phyloP scores from a whole-genome alignment of 169 alveolate species.

The Plasmodium malariae region DNA sequence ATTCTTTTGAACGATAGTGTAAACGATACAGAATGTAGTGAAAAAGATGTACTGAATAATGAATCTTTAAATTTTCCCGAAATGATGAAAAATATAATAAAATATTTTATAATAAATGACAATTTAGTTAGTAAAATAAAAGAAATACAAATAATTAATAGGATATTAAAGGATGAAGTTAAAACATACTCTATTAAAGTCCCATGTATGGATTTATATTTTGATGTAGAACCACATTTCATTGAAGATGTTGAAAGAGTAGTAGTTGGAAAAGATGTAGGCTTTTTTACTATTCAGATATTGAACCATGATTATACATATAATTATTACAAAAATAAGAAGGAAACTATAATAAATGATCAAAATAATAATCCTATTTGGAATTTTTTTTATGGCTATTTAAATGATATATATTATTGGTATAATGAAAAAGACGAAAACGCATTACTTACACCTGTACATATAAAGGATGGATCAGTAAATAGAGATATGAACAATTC shows the following conservation, averaged over 20 bases:
- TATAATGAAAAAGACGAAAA: conserved; percentile 4
- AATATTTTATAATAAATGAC: conserved; percentile 28
- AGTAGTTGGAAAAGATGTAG: conserved; percentile 39
- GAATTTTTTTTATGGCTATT: conserved; percentile 53
- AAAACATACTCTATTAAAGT: conserved; percentile 60
- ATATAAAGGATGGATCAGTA: background rate
- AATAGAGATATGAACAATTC: conserved; percentile 20
- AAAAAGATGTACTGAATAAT: background rate
- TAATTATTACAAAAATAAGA: conserved; percentile 35
- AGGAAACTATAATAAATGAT: background rate
- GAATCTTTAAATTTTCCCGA: background rate
- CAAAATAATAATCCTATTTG: conserved; percentile 16
- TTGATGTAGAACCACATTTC: conserved; percentile 53
- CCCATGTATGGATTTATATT: conserved; percentile 20
- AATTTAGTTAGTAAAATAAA: conserved; percentile 36
- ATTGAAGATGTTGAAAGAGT: conserved; percentile 60
- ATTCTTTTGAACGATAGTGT: background rate
- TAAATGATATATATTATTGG: conserved; percentile 54
- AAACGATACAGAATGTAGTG: background rate
- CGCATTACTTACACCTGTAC: background rate
- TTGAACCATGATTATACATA: conserved; percentile 21
- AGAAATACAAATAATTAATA: conserved; percentile 35
- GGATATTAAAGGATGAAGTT: conserved; percentile 48
- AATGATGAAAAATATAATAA: conserved; percentile 25
- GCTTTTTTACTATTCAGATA: conserved; percentile 27